A percentile compares a stretch with the other conserved stretches of the same genome.
Evolutionary conservation across 345 rosid species (phyloP).

Genomic region (Trapa bicornis): DNA sequence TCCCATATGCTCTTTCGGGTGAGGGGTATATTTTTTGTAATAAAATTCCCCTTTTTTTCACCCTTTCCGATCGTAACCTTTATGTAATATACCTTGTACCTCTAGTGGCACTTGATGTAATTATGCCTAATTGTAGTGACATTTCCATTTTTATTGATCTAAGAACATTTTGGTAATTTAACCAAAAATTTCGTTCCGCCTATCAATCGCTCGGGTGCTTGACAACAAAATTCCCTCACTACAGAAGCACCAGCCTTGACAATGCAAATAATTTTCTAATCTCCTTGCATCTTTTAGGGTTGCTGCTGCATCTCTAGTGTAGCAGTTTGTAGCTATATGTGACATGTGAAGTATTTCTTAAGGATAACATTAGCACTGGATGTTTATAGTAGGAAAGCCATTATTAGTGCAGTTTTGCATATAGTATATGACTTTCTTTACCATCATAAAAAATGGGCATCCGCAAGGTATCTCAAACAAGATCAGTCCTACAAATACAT

Average conservation of each 20-base stretch:
- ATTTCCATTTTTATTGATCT: too few relatives aligned
- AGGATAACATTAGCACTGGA: not conserved
- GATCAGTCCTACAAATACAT: constrained; percentile 38
- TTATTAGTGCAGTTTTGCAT: not conserved
- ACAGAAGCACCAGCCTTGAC: not conserved
- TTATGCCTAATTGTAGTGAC: too few relatives aligned
- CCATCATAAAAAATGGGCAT: not conserved
- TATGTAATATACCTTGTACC: too few relatives aligned
- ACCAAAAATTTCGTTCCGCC: too few relatives aligned
- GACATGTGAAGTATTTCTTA: not conserved
- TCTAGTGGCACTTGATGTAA: too few relatives aligned
- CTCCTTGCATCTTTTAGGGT: not conserved
- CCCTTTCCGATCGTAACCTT: too few relatives aligned
- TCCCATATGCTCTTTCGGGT: too few relatives aligned
- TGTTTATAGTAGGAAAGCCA: not conserved
- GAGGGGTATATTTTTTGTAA: too few relatives aligned
- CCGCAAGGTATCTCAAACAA: not conserved
- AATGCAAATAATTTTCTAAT: not conserved
- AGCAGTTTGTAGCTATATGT: not conserved
- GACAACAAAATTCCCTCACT: not conserved
- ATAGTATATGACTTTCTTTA: not conserved
- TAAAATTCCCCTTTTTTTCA: too few relatives aligned
- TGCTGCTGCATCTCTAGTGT: not conserved
- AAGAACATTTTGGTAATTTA: too few relatives aligned
- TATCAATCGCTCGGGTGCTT: not conserved